Conservation (phyloP, 2,329 filamentous ascomycete genomes). For the Leptographium lundbergii region DNA sequence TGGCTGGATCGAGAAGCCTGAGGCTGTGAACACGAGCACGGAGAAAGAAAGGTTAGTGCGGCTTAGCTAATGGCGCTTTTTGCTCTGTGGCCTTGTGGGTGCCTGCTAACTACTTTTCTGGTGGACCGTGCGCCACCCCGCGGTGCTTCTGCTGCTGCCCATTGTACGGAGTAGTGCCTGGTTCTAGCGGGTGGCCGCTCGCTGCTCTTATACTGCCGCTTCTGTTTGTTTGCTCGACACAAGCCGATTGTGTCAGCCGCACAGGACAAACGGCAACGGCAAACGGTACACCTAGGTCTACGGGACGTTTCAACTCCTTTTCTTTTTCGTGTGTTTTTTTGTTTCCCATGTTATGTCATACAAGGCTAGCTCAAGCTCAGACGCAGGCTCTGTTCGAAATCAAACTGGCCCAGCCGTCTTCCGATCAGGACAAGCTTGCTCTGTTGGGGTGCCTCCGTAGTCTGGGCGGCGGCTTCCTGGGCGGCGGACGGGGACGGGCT, state of each 20-base stretch:
- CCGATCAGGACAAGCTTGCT: conserved; percentile 55
- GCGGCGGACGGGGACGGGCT: conserved; percentile 8
- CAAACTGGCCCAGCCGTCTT: conserved; percentile 35
- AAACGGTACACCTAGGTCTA: too few species aligned
- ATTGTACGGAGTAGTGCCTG: too few species aligned
- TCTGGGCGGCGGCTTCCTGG: conserved; percentile 14
- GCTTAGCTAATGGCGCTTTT: background rate
- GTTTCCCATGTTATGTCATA: too few species aligned
- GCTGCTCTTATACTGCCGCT: too few species aligned
- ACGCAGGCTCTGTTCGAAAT: conserved; percentile 33
- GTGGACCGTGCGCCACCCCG: background rate
- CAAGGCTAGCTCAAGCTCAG: background rate
- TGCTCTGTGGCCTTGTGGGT: background rate
- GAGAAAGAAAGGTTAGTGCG: background rate
- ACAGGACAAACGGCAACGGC: too few species aligned
- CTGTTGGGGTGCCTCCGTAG: conserved; percentile 15
- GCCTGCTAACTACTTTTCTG: background rate
- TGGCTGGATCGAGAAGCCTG: background rate
- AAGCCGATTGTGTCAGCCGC: too few species aligned
- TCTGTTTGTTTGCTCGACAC: too few species aligned
- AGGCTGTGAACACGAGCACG: background rate
- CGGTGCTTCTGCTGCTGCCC: background rate
- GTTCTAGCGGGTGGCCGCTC: too few species aligned
- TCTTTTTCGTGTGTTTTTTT: too few species aligned
- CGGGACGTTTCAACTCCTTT: too few species aligned